Conservation (phyloP, 306 rosid genomes). For the Mucuna pruriens region DNA sequence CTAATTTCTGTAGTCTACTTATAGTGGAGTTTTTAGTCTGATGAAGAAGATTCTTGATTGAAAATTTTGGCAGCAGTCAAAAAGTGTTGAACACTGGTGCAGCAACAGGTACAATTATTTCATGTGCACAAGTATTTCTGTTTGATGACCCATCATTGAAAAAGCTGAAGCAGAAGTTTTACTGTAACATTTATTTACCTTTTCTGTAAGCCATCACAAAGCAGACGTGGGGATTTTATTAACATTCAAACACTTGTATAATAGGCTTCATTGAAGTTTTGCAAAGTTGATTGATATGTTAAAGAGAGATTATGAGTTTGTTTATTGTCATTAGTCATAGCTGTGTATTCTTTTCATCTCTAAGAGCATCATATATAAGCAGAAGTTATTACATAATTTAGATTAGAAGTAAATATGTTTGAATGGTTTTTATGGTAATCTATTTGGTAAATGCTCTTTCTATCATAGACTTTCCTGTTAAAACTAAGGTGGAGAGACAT, state of each 20-base stretch:
- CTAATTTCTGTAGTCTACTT: slow-evolving; percentile 12
- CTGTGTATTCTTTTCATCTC: neutral
- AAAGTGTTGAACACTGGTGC: slow-evolving; percentile 22
- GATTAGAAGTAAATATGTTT: neutral
- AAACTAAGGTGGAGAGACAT: neutral
- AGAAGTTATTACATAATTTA: neutral
- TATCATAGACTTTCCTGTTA: neutral
- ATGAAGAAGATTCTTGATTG: slow-evolving; percentile 54
- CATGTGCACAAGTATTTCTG: neutral
- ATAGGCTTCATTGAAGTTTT: neutral
- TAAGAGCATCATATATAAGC: neutral
- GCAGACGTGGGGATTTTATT: slow-evolving; percentile 5
- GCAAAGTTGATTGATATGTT: neutral
- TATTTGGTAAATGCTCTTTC: neutral
- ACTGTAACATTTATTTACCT: neutral
- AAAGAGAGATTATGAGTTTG: neutral
- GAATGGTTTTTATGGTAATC: neutral
- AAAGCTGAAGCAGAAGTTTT: slow-evolving; percentile 14
- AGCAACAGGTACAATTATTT: slow-evolving; percentile 23
- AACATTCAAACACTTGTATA: neutral
- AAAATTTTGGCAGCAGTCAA: slow-evolving; percentile 27
- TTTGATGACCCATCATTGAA: slow-evolving; percentile 12
- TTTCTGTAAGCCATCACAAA: neutral
- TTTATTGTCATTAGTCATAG: neutral
- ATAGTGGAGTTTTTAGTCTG: slow-evolving; percentile 58